Percentiles rank a stretch among this genome's conserved stretches.
Conservation (phyloP, 306 rosid genomes). For the Vigna angularis region DNA sequence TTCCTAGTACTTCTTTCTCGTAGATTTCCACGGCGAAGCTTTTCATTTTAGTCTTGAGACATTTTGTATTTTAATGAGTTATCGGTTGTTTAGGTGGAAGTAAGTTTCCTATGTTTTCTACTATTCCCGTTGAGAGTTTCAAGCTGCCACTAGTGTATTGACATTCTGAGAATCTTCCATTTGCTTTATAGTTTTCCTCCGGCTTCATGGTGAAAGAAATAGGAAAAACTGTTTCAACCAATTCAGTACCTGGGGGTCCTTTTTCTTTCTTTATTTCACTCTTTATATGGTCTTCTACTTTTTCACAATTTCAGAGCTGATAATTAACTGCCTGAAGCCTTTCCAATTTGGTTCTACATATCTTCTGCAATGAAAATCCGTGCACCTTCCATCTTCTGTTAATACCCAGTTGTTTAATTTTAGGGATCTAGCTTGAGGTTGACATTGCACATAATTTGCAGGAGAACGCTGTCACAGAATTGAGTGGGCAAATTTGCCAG, state of each 20-base stretch:
- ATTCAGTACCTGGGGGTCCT: conserved; percentile 28
- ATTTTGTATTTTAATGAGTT: conserved; percentile 1
- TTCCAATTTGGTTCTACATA: conserved; percentile 30
- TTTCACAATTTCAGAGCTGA: conserved; percentile 45
- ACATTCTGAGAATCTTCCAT: conserved; percentile 28
- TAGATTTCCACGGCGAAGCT: conserved; percentile 34
- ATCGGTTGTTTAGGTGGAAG: conserved; percentile 3
- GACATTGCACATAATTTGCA: conserved; percentile 47
- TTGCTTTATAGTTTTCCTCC: conserved; percentile 24
- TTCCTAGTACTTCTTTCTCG: conserved; percentile 1
- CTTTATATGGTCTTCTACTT: not conserved
- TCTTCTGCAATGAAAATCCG: conserved; percentile 25
- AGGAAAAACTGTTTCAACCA: not conserved
- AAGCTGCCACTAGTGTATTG: not conserved
- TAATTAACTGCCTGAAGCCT: conserved; percentile 33
- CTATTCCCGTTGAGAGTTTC: not conserved
- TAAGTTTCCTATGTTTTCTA: not conserved
- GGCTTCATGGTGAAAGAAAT: conserved; percentile 7
- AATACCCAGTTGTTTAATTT: not conserved
- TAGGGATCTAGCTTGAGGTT: conserved; percentile 36
- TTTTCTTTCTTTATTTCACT: conserved; percentile 20
- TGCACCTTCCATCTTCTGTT: conserved; percentile 5
- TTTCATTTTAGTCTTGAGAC: conserved; percentile 27
- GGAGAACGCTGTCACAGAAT: conserved; percentile 76
- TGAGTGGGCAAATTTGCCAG: conserved; percentile 92